A percentile compares a stretch with the other conserved stretches of the same genome.
These are phyloP conservation scores for Polygonum maritimum DNA, from an alignment of 148 eudicot species.

Conservation along the genomic window DNA sequence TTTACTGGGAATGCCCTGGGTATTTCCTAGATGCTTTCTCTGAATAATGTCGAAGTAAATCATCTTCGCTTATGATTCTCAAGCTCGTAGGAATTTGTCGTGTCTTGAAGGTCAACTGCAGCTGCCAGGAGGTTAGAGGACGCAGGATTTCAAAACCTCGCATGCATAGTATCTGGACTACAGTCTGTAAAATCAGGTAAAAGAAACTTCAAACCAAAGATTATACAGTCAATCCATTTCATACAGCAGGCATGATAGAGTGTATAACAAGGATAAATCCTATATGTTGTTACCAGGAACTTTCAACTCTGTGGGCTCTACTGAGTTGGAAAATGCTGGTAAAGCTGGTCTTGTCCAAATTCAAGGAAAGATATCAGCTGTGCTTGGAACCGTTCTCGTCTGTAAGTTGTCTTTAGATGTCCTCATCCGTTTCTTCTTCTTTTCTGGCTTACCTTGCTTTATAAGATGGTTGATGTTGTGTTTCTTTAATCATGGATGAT, in stretches of 20 bases:
- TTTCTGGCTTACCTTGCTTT: not conserved
- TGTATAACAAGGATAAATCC: not conserved
- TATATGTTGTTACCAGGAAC: slow-evolving; percentile 36
- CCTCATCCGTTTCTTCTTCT: not conserved
- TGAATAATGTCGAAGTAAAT: not conserved
- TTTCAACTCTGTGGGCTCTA: slow-evolving; percentile 75
- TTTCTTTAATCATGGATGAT: not conserved
- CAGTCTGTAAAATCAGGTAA: slow-evolving; percentile 83
- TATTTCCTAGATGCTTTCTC: not conserved
- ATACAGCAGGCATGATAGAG: not conserved
- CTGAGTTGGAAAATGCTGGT: slow-evolving; percentile 85
- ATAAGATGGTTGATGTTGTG: not conserved
- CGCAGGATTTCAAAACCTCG: slow-evolving; percentile 70
- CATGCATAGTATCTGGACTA: slow-evolving; percentile 89
- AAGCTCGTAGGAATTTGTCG: not conserved
- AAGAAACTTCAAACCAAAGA: not conserved
- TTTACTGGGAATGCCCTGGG: not conserved
- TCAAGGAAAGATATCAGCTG: slow-evolving; percentile 91
- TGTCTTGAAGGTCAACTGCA: slow-evolving; percentile 54
- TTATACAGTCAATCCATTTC: not conserved
- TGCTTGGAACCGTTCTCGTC: slow-evolving; percentile 84
- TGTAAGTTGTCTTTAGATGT: slow-evolving; percentile 37
- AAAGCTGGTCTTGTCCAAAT: slow-evolving; percentile 79
- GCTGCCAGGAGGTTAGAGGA: slow-evolving; percentile 74
- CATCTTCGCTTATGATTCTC: not conserved